phyloP scores from a whole-genome alignment of 495 filamentous ascomycete genomes.

The Hyaloscypha variabilis region DNA sequence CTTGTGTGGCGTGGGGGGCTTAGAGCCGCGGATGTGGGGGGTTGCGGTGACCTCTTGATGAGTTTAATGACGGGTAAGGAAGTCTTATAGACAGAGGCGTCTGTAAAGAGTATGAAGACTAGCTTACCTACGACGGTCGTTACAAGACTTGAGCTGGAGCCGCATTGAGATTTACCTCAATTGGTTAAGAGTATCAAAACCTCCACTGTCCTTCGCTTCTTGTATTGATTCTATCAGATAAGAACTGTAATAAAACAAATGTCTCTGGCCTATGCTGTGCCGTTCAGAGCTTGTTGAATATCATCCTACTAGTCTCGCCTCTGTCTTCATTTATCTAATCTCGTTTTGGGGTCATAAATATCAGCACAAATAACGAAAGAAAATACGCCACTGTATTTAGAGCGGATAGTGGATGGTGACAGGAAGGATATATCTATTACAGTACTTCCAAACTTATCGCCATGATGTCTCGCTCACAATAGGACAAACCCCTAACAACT shows the following conservation, averaged over 20 bases:
- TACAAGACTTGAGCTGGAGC: background rate
- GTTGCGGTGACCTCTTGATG: slow-evolving; percentile 2
- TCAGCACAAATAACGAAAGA: background rate
- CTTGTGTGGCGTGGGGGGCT: slow-evolving; percentile 18
- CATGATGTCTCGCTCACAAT: background rate
- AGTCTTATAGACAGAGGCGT: background rate
- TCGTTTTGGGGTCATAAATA: background rate
- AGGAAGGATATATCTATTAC: background rate
- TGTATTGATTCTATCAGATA: slow-evolving; percentile 23
- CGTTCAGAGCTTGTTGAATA: background rate
- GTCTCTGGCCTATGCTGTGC: background rate
- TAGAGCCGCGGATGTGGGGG: slow-evolving; percentile 12
- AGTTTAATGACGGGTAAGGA: slow-evolving; percentile 13
- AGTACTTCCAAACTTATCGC: background rate
- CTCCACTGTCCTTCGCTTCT: slow-evolving; percentile 22
- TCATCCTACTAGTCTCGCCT: background rate
- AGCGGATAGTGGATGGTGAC: background rate
- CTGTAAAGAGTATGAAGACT: slow-evolving; percentile 1
- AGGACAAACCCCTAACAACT: background rate
- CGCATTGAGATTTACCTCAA: background rate
- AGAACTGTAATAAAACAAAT: slow-evolving; percentile 15
- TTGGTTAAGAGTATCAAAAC: background rate
- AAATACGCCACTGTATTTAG: background rate
- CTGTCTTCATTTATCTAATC: background rate
- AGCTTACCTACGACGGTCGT: background rate